A percentile compares a stretch with the other conserved stretches of the same genome.
Evolutionary conservation across 306 rosid genomes (phyloP).

Genomic region (Hippophae gyantsensis): DNA sequence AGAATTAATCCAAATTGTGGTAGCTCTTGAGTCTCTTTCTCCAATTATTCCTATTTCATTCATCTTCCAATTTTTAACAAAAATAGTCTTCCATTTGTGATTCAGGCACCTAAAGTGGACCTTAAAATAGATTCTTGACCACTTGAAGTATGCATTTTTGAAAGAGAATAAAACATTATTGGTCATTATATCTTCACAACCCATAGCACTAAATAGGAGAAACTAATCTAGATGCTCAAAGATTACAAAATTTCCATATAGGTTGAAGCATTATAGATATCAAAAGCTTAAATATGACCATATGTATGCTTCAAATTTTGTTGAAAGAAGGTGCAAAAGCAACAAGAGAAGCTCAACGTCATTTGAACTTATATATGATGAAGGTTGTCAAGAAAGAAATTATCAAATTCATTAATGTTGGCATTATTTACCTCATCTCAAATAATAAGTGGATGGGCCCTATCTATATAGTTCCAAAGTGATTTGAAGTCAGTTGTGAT

Average conservation of each 20-base stretch:
- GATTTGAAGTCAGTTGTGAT: not conserved
- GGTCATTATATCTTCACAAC: not conserved
- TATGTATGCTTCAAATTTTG: constrained; percentile 1
- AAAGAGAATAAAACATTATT: not conserved
- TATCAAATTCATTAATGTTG: not conserved
- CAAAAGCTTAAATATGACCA: not conserved
- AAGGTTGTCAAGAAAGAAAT: not conserved
- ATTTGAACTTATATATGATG: not conserved
- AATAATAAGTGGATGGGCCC: not conserved
- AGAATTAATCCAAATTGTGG: too few relatives aligned
- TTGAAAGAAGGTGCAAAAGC: not conserved
- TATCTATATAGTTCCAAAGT: not conserved
- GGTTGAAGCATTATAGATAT: not conserved
- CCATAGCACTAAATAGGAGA: not conserved
- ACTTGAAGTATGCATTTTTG: not conserved
- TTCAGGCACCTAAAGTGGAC: constrained; percentile 1
- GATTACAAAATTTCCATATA: not conserved
- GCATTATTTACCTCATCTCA: not conserved
- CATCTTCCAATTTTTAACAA: too few relatives aligned
- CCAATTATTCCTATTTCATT: too few relatives aligned
- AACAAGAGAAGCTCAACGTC: not conserved
- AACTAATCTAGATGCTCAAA: not conserved
- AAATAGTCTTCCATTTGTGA: not conserved
- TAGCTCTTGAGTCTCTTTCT: too few relatives aligned
- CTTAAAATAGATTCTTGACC: not conserved